Evolutionary conservation across 305 asterid species (phyloP).

Genomic region (Fraxinus floribunda): DNA sequence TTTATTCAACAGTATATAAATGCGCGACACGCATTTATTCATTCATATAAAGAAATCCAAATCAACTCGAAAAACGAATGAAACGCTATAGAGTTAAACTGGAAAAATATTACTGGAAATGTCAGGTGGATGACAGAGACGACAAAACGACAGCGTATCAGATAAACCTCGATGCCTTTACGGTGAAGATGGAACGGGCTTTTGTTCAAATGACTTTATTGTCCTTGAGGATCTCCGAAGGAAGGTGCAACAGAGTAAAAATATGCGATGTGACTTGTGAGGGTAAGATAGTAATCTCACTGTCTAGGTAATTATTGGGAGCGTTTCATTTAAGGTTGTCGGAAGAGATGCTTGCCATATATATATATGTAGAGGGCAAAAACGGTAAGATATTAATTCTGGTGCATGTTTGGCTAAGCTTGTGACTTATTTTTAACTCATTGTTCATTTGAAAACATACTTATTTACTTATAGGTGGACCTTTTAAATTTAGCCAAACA

Average conservation of each 20-base stretch:
- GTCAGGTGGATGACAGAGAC: background rate
- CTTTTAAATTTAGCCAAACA: too few species aligned
- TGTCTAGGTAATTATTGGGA: background rate
- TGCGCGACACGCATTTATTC: background rate
- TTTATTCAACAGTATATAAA: background rate
- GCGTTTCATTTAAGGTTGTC: background rate
- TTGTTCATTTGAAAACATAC: too few species aligned
- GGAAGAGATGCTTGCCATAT: too few species aligned
- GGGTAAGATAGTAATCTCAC: background rate
- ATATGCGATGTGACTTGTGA: background rate
- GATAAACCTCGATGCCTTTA: background rate
- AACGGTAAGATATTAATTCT: too few species aligned
- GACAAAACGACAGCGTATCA: background rate
- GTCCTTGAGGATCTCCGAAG: background rate
- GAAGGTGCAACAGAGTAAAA: background rate
- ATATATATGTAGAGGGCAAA: too few species aligned
- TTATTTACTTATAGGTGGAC: too few species aligned
- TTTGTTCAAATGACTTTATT: background rate
- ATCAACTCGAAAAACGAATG: background rate
- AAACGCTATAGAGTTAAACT: background rate
- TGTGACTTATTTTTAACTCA: too few species aligned
- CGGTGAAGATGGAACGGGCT: background rate
- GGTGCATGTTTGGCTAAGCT: too few species aligned
- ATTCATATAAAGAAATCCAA: background rate
- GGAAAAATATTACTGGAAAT: background rate